Base-by-base conservation (phyloP, 176 grass and related monocot species). In the Oryza rufipogon region DNA sequence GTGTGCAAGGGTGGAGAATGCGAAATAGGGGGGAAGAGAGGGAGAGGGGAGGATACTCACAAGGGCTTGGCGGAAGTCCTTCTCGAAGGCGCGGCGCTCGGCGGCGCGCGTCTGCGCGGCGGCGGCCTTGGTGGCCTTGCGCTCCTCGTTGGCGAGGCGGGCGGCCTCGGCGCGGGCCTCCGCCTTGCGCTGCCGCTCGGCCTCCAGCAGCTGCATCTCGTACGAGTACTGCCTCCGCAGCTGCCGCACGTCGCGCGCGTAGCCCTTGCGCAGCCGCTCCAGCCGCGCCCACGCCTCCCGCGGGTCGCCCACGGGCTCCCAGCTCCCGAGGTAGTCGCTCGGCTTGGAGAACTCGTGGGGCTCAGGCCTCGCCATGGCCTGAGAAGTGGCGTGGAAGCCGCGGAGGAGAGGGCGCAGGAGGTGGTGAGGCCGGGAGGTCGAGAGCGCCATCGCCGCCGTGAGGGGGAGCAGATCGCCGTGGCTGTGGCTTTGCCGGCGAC, bases 121-220 rank as follows among this genome's bases (percentile, higher is more conserved):
- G 19, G 88, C 87, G 5, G 81, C 93, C 88, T 96, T 98, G 66
- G 83, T 83, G 22, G 82, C 92, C 83, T 92, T 98, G 80, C 88
- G 90, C 75, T 96, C 89, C 89, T 99, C 86, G 80, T 91, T 99
- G 78, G 83, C 93, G 71, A 91, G 26, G 19, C 93, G 83, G 19
- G 79, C 73, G 49, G 88, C 91, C 88, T 94, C 96, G n/a, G 89
- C 80, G 34, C 93, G 87, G 0, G 84, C 91, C 34, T 99, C 89
- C 25, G 83, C 96, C 83, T 94, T 99, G 44, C 86, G 90, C 87
- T 93, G 87, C 78, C 89, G 87, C 86, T 96, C 93, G 42, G 79
- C 54, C 51, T 91, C 87, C 71, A 90, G 73, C 17, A 99, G 47
- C 87, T 99, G 87, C 83, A 92, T 58, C 86, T 99, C 96, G 67